Base-by-base conservation (phyloP, 2,329 filamentous ascomycete genomes). In the Colletotrichum tanaceti region DNA sequence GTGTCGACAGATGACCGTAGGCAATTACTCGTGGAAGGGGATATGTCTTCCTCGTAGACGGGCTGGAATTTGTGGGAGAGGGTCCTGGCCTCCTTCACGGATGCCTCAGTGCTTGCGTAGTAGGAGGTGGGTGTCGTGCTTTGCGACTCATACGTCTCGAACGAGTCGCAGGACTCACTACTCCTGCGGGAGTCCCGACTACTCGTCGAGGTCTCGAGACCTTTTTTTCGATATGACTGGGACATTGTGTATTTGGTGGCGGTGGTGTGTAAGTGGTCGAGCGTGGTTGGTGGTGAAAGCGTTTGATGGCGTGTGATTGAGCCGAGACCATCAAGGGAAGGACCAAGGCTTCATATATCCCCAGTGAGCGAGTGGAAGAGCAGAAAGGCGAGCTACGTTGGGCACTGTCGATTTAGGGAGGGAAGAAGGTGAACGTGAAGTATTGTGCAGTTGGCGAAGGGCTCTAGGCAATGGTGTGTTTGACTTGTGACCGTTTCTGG, bases 1-100 rank as follows among this genome's bases (percentile, higher is more conserved):
- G 94, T 97, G 70, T 93, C 91, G 72, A 89, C 85, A 0, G 93
- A 96, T 32, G 87, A 84, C 53, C 86, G 84, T 2, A 85, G 79
- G 72, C 83, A 84, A 65, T 80, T 74, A 63, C 77, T 79, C 10
- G 82, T 82, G 20, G 76, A 75, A 5, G 81, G 81, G 4, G 81
- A 81, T 35, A 82, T 73, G 65, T 83, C 79, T 58, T 79, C 70
- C 43, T 73, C 47, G 18, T 70, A 57, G 22, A 73, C 71, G 1
- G 72, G 72, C 35, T 70, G 70, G 47, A 72, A 72, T 32, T 73
- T 73, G 35, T 16, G 47, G 20, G 70, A 54, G 49, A 63, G 41
- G 41, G 50, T 32, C 39, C 47, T 68, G 3, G 61, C 39, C 28
- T 71, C 72, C 73, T 82, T 77, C 72, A 80, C 73, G 57, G 82